phyloP scores from a whole-genome alignment of 169 alveolate species.

The Plasmodium malariae region DNA sequence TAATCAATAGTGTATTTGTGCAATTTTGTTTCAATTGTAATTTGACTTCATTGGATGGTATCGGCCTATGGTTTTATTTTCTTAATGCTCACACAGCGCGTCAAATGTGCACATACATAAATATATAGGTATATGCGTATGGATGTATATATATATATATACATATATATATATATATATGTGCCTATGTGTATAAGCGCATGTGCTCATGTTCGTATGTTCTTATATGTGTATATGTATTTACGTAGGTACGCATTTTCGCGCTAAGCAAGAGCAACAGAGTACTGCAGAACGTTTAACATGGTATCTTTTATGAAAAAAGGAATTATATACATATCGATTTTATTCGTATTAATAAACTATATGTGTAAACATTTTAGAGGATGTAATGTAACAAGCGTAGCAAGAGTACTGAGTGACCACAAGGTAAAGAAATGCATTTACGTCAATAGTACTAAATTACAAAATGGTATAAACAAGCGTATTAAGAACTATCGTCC shows the following conservation, averaged over 20 bases:
- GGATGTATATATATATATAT: no score
- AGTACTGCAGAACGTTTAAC: slow-evolving; percentile 4
- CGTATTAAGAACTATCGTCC: background rate
- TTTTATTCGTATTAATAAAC: slow-evolving; percentile 12
- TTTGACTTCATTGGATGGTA: background rate
- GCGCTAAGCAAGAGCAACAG: background rate
- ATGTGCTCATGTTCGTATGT: background rate
- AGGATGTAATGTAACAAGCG: background rate
- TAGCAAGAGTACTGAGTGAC: slow-evolving; percentile 13
- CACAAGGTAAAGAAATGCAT: background rate
- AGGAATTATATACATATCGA: background rate
- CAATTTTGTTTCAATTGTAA: no score
- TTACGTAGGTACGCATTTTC: background rate
- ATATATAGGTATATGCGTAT: no score
- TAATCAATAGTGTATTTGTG: no score
- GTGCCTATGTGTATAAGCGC: background rate
- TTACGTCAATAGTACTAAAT: background rate
- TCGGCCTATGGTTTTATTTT: no score
- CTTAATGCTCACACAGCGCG: background rate
- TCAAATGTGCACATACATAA: background rate
- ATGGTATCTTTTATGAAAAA: slow-evolving; percentile 36
- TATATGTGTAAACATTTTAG: background rate
- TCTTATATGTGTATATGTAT: no score
- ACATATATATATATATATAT: background rate
- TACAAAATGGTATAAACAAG: background rate